Evolutionary conservation across 352 stramenopile genomes (phyloP).

Genomic region (Aphanomyces euteiches): DNA sequence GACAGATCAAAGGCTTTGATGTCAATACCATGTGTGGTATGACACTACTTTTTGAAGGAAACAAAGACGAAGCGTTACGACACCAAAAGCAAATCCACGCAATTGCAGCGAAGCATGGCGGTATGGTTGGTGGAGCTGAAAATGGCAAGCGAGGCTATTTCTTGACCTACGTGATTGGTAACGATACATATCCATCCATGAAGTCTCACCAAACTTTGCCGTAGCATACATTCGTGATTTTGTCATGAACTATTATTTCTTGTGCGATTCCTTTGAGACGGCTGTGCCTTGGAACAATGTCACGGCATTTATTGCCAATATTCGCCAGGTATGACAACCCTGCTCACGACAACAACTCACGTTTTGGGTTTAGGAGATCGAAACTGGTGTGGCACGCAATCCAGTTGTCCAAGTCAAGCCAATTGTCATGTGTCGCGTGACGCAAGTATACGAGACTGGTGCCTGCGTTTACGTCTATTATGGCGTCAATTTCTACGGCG

Average conservation of each 20-base stretch:
- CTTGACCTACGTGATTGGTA: slow-evolving; percentile 91
- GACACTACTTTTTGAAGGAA: slow-evolving; percentile 87
- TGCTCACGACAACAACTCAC: too few species aligned
- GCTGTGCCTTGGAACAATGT: slow-evolving; percentile 73
- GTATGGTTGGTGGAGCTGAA: slow-evolving; percentile 75
- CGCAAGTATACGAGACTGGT: slow-evolving; percentile 93
- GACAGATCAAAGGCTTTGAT: slow-evolving; percentile 60
- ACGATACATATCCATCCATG: too few species aligned
- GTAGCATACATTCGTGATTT: slow-evolving; percentile 91
- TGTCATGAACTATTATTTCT: slow-evolving; percentile 88
- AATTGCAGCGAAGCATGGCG: slow-evolving; percentile 72
- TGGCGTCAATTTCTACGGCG: slow-evolving; percentile 88
- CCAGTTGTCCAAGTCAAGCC: slow-evolving; percentile 62
- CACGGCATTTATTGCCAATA: slow-evolving; percentile 49
- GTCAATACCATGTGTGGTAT: slow-evolving; percentile 75
- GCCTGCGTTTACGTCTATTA: slow-evolving; percentile 96
- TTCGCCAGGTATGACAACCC: slow-evolving; percentile 34
- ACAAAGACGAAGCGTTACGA: slow-evolving; percentile 40
- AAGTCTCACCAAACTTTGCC: neutral
- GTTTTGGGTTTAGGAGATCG: slow-evolving; percentile 39
- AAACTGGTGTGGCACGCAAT: slow-evolving; percentile 36
- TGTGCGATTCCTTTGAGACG: slow-evolving; percentile 90
- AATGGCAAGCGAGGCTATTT: slow-evolving; percentile 90
- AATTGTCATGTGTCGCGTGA: slow-evolving; percentile 90
- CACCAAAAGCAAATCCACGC: slow-evolving; percentile 56